Base-by-base conservation (phyloP, 768 basidiomycete species). In the Russula foetens region DNA sequence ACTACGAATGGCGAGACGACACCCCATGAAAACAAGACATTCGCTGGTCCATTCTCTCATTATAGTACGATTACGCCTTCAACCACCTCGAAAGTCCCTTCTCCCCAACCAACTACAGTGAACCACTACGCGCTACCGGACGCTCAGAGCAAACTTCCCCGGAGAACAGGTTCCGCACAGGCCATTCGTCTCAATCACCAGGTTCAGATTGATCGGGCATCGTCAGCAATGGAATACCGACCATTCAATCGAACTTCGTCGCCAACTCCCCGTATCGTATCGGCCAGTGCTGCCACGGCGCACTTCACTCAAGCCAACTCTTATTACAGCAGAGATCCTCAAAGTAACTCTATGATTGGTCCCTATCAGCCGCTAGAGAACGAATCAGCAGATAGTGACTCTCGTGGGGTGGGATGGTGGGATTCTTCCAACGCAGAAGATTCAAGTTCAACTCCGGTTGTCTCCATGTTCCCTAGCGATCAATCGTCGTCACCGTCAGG, bases 1-100 rank as follows among this genome's bases (percentile, higher is more conserved):
- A 63, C 60, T 7, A 66, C 72, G 15, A 57, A 60, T 24, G 58
- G 62, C 14, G 54, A 64, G n/a, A 60, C 52, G n/a, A 75, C 76
- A 17, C 72, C 80, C 7, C 71, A 71, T 14, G 76, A 73, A 39
- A 76, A 76, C 29, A 68, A 39, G 35, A 72, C 76, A 7, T 78
- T 77, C 66, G 73, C 81, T 6, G 96, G 95, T 4, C 91, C 96
- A 8, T 98, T 98, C 73, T 84, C 92, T 28, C 92, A 92, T 66
- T 98, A 90, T 74, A 93, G 89, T 64, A 85, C 91, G 7, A 96
- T 99, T 60, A 90, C 95, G 3, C 91, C 95, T 4, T 81, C 85
- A 3, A 80, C 84, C 23, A 90, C 92, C 7, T 83, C 85, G 4
- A 82, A 82, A 45, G 84, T 91, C 3, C 91, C 92, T 14, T 90